phyloP scores from a whole-genome alignment of 2,329 filamentous ascomycete species.

The Golovinomyces cichoracearum region DNA sequence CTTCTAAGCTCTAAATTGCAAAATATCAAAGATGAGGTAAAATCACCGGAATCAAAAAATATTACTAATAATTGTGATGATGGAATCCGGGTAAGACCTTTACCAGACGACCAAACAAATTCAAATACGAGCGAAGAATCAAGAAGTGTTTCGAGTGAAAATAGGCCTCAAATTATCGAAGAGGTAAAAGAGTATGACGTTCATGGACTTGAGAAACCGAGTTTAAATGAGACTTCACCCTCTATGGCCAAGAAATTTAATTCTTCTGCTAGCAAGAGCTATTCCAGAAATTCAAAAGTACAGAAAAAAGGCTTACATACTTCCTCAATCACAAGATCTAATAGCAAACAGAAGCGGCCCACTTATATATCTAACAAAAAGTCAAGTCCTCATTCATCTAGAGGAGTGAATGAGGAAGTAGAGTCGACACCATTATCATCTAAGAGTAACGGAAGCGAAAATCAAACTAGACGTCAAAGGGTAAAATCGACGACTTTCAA shows the following conservation, averaged over 20 bases:
- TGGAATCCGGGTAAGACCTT: neutral
- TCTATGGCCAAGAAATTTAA: neutral
- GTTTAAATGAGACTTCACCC: neutral
- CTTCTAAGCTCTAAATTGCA: neutral
- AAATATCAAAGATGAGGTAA: neutral
- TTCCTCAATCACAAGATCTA: neutral
- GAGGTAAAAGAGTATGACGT: neutral
- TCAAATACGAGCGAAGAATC: neutral
- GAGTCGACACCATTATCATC: neutral
- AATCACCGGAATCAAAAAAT: neutral
- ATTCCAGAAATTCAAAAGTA: too few species aligned
- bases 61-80: neutral
- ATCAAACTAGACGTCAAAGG: neutral
- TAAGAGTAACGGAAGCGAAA: neutral
- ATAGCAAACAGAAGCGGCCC: neutral
- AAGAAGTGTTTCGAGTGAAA: neutral
- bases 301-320: neutral
- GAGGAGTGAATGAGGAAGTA: neutral
- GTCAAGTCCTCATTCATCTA: neutral
- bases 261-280: neutral
- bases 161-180: too few species aligned
- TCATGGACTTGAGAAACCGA: neutral
- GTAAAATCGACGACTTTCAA: constrained; percentile 22
- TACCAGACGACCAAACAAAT: neutral
- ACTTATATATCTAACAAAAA: too few species aligned